Base-by-base conservation (phyloP, 2,329 filamentous ascomycete genomes). In the Colletotrichum tanaceti region DNA sequence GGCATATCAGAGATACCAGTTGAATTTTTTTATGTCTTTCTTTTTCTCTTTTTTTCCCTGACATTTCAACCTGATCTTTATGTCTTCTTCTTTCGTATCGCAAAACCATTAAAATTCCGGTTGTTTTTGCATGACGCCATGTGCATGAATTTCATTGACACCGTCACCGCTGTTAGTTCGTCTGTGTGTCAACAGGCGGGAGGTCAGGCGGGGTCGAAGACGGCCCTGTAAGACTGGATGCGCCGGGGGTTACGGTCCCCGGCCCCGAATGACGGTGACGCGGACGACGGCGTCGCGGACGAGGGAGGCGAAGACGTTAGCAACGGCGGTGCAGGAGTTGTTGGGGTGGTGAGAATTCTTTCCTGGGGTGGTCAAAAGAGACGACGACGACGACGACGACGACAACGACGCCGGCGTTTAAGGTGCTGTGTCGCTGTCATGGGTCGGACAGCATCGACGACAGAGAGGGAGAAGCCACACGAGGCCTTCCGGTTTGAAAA, bases 241-340 rank as follows among this genome's bases (percentile, higher is more conserved):
- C 76, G 71, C 76, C 76, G 78, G 0, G 76, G 75, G 58, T 79
- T 78, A 22, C 73, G 50, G 3, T 74, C 74, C 22, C 73, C 66
- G 10, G 70, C 63, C 43, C 78, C 77, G 13, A 78, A 69, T n/a
- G 35, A 73, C 74, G 0, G 58, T 52, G 22, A 75, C 58, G 20
- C 73, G 70, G 24, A 24, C 24, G 35, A 73, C 74, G 0, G 58
- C 54, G 22, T 75, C 58, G 20, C 73, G 70, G 32, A 73, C 55
- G 11, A 79, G 65, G 39, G 73, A 73, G 0, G 72, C 77, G 20
- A 58, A 54, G 1, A 72, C 73, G n/a, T 77, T 71, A 0, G 72
- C 68, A 1, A 67, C 55, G 14, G 75, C 73, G 1, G 18, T 71
- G 54, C 71, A 74, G 35, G 65, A 73, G 4, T 73, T 71, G 4